Percentiles rank a stretch among this genome's conserved stretches.
These are phyloP conservation scores for Aspergillus steynii DNA, from an alignment of 495 filamentous ascomycete species.

Conservation along the genomic window DNA sequence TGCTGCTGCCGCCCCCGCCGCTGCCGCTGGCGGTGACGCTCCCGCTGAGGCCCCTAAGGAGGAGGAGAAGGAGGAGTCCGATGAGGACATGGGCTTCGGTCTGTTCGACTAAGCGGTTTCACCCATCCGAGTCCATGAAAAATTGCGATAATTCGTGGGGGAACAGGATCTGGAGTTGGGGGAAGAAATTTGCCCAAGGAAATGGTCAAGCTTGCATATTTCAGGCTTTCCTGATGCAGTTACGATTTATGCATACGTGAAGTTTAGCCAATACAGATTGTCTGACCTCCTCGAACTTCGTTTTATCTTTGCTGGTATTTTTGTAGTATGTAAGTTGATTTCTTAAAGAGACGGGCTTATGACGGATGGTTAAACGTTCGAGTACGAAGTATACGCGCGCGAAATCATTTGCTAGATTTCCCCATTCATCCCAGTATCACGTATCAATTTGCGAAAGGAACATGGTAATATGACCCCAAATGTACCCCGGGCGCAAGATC, in stretches of 20 bases:
- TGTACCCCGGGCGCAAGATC: background rate
- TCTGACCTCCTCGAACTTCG: constrained; percentile 32
- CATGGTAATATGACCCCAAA: background rate
- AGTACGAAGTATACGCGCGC: background rate
- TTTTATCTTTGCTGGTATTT: background rate
- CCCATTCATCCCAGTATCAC: background rate
- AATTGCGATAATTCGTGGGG: constrained; percentile 29
- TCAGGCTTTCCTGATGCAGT: constrained; percentile 45
- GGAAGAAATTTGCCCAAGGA: constrained; percentile 28
- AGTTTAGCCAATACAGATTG: constrained; percentile 47
- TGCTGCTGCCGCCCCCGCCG: constrained; percentile 62
- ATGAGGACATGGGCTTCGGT: constrained; percentile 99
- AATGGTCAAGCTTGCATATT: constrained; percentile 34
- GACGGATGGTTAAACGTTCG: background rate
- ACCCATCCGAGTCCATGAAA: constrained; percentile 26
- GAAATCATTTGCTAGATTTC: background rate
- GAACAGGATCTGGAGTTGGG: constrained; percentile 42
- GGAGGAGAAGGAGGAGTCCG: constrained; percentile 88
- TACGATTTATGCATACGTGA: constrained; percentile 42
- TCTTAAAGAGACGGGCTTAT: background rate
- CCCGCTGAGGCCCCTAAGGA: constrained; percentile 65
- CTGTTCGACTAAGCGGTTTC: constrained; percentile 80
- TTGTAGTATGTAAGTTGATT: background rate
- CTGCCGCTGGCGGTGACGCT: constrained; percentile 66
- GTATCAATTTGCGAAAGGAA: too few relatives aligned